Base-by-base conservation (phyloP, 352 stramenopile species). In the Lagenidium giganteum region DNA sequence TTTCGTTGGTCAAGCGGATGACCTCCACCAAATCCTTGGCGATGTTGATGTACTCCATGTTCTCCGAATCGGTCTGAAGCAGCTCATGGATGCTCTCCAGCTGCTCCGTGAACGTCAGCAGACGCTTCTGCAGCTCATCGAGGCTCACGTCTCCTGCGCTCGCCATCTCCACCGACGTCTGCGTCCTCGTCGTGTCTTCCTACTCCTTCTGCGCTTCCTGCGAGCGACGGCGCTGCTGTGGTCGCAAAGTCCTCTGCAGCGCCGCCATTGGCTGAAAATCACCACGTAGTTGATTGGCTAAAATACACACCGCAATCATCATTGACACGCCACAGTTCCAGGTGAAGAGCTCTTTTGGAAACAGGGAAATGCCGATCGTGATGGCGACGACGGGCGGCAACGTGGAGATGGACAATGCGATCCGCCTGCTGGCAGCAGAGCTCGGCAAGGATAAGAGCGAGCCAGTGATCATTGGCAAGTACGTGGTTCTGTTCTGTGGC, bases 1-100 rank as follows among this genome's bases (percentile, higher is more conserved):
- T 84, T 61, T 90, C 75, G 45, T 87, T 82, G 20, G 81, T 93
- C 40, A 93, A 71, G n/a, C 67, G 70, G 44, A 93, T 89, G 39
- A 93, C 81, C 46, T 93, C 81, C 16, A 86, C 67, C 21, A 93
- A 74, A 47, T 93, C 81, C 29, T 73, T 66, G 9, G 81, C 73
- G 65, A 93, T 91, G 24, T 57, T 58, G 36, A 89, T 48, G 46
- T 83, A 89, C 67, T 93, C 81, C 25, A 21, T 41, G 28, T 93
- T 93, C 22, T 70, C 63, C 20, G 77, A 57, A 24, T 93, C 81
- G 23, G 51, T 70, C 49, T 85, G 67, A 30, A 93, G 57, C 37
- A 93, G 64, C 63, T 83, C 56, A 28, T 90, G 67, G 55, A 93
- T 90, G 67, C 68, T 87, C 56, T 80, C 64, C 28, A 90, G 75